Conservation (phyloP, 2,329 filamentous ascomycete genomes). For the Epichloe coenophiala region DNA sequence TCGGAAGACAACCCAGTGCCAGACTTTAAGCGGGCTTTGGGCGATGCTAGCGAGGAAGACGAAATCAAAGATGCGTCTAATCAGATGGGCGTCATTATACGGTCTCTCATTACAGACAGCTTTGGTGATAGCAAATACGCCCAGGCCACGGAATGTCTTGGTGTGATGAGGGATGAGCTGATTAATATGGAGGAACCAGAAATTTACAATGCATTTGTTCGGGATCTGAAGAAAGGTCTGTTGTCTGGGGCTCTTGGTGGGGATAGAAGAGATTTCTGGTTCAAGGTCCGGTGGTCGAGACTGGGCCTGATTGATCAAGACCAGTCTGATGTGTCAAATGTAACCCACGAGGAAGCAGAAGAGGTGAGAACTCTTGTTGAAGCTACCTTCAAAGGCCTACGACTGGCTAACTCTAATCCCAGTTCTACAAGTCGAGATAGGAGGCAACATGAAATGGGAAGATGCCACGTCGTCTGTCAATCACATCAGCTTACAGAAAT, state of each 20-base stretch:
- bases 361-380: constrained; percentile 28
- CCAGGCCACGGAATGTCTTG: constrained; percentile 60
- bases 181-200: constrained; percentile 60
- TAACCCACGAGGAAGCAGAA: constrained; percentile 58
- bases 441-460: not conserved
- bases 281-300: constrained; percentile 48
- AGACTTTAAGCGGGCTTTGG: constrained; percentile 74
- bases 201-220: constrained; percentile 64
- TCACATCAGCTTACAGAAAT: not conserved
- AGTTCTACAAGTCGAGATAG: constrained; percentile 26
- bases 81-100: constrained; percentile 63
- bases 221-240: constrained; percentile 57
- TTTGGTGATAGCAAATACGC: constrained; percentile 65
- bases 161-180: constrained; percentile 66
- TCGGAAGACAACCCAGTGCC: constrained; percentile 66
- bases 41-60: constrained; percentile 42
- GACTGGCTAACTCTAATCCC: constrained; percentile 11
- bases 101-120: constrained; percentile 54
- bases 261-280: constrained; percentile 75
- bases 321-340: constrained; percentile 48
- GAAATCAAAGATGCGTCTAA: constrained; percentile 54
- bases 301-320: constrained; percentile 60
- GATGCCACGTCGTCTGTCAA: not conserved
- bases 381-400: not conserved
- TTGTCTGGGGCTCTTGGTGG: constrained; percentile 58